phyloP scores from a whole-genome alignment of 352 stramenopile species.

The Thalassiosira allenii region DNA sequence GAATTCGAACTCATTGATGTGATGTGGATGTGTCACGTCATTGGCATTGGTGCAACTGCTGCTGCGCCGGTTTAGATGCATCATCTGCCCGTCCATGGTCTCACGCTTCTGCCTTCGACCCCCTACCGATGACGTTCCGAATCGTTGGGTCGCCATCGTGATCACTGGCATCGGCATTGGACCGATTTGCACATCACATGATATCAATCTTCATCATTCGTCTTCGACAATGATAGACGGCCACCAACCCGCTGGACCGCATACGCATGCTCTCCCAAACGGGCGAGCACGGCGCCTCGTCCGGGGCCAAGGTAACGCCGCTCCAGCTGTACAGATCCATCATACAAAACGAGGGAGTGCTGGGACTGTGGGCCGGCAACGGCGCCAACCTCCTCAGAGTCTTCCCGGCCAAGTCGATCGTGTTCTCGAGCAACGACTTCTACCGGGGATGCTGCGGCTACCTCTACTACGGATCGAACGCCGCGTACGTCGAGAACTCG shows the following conservation, averaged over 20 bases:
- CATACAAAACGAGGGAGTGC: constrained; percentile 83
- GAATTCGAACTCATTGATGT: neutral
- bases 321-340: constrained; percentile 79
- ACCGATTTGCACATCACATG: too few relatives aligned
- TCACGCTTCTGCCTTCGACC: too few relatives aligned
- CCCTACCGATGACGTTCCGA: too few relatives aligned
- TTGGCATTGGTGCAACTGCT: too few relatives aligned
- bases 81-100: too few relatives aligned
- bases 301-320: constrained; percentile 24
- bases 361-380: constrained; percentile 88
- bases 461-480: constrained; percentile 39
- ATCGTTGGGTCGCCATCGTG: too few relatives aligned
- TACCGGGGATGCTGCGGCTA: constrained; percentile 67
- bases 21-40: neutral
- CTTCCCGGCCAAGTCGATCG: constrained; percentile 86
- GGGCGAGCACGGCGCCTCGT: constrained; percentile 64
- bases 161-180: too few relatives aligned
- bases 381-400: constrained; percentile 86
- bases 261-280: constrained; percentile 87
- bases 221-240: too few relatives aligned
- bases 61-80: too few relatives aligned
- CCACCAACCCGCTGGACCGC: constrained; percentile 84
- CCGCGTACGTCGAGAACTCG: neutral
- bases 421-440: constrained; percentile 87
- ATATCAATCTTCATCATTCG: too few relatives aligned